Base-by-base conservation (phyloP, 306 rosid species). In the Pyrus bretschneideri region DNA sequence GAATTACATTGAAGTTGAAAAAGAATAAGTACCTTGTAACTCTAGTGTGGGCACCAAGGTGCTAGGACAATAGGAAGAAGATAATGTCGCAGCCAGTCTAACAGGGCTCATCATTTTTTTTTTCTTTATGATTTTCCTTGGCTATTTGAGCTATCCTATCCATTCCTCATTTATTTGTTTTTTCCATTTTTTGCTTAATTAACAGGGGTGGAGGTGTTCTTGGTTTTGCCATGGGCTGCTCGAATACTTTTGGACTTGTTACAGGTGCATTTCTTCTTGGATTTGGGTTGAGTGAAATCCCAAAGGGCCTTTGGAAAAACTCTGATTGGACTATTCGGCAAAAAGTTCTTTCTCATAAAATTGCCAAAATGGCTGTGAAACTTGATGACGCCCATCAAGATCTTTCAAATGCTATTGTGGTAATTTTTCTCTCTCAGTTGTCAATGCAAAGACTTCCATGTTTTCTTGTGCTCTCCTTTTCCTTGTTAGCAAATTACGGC, bases 241-340 rank as follows among this genome's bases (percentile, higher is more conserved):
- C 99, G 4, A 95, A 95, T 81, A 95, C 99, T 76, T 95, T 95
- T 71, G 99, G 99, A 83, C 91, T 95, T 69, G 99, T 95, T 59
- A 95, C 99, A 23, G 99, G 99, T 69, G 99, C 97, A 64, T 95
- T 95, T 85, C 99, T 95, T 82, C 97, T 95, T 76, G 99, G 99
- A 75, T 95, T 95, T 68, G 97, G 99, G 60, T 86, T 92, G 88
- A 92, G 96, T 57, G 99, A 92, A 92, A 92, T 95, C 81, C 99
- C 99, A 21, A 92, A 81, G 85, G 84, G 88, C 65, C 81, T 92
- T 73, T 95, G 99, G 99, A 90, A 81, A 83, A 90, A 90, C 85
- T 91, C 99, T 11, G 95, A 90, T 71, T 88, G 97, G 99, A 89
- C 91, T 35, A 92, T 86, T 35, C 97, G 93, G 67, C 99, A 88